A percentile compares a stretch with the other conserved stretches of the same genome.
Conservation (phyloP, 306 rosid species). For the Castanea sativa region DNA sequence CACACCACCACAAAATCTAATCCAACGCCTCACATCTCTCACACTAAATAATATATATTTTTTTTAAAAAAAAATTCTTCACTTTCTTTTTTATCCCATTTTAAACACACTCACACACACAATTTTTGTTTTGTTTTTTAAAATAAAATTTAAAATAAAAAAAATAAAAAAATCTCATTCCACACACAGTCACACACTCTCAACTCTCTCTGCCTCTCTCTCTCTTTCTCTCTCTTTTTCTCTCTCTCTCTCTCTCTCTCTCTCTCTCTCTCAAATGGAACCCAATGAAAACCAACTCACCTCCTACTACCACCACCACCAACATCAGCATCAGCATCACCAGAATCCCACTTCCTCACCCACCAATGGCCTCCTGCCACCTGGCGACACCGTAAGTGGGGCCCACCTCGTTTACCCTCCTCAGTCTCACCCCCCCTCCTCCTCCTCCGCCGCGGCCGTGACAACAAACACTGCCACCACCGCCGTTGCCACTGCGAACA, state of each 20-base stretch:
- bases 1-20: too few relatives aligned
- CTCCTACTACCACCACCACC: constrained; percentile 64
- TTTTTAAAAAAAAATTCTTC: too few relatives aligned
- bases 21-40: too few relatives aligned
- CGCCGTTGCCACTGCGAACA: too few relatives aligned
- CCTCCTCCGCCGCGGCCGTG: constrained; percentile 50
- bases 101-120: too few relatives aligned
- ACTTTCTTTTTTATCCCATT: too few relatives aligned
- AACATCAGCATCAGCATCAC: constrained; percentile 33
- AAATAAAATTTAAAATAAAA: background rate
- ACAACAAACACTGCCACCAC: constrained; percentile 26
- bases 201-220: too few relatives aligned
- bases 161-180: constrained; percentile 31
- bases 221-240: too few relatives aligned
- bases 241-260: background rate
- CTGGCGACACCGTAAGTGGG: constrained; percentile 39
- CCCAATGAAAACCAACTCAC: constrained; percentile 81
- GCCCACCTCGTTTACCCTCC: constrained; percentile 52
- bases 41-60: too few relatives aligned
- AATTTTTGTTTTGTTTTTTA: too few relatives aligned
- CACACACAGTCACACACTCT: constrained; percentile 14
- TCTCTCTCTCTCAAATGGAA: constrained; percentile 58
- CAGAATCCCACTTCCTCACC: constrained; percentile 33
- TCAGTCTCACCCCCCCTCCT: constrained; percentile 36
- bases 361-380: constrained; percentile 59